Evolutionary conservation across 192 early-diverging fungal genomes (phyloP).

Genomic region (Rhizophlyctis rosea): DNA sequence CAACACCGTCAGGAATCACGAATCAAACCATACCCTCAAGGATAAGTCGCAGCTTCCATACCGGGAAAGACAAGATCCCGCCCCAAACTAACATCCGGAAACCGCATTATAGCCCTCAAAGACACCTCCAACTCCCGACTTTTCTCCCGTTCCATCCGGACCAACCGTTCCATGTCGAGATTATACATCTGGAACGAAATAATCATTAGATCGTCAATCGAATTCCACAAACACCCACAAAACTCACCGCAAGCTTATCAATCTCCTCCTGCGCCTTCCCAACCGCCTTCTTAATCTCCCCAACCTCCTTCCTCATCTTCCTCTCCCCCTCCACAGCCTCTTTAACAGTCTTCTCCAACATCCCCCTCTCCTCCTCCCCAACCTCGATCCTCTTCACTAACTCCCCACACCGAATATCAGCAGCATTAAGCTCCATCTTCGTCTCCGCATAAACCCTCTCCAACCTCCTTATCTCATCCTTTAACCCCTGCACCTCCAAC

Average conservation of each 20-base stretch:
- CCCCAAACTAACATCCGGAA: slow-evolving; percentile 42
- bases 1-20: neutral
- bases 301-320: slow-evolving; percentile 8
- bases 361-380: neutral
- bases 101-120: slow-evolving; percentile 30
- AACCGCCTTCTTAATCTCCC: slow-evolving; percentile 26
- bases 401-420: neutral
- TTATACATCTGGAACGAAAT: neutral
- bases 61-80: slow-evolving; percentile 20
- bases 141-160: slow-evolving; percentile 5
- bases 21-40: neutral
- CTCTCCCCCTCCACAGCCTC: neutral
- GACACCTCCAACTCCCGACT: neutral
- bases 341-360: neutral
- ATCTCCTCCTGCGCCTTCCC: slow-evolving; percentile 14
- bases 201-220: neutral
- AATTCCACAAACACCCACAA: neutral
- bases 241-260: slow-evolving; percentile 16
- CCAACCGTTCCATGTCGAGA: slow-evolving; percentile 24
- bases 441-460: neutral
- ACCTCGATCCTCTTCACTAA: neutral
- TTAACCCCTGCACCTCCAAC: neutral
- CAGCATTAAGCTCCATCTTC: neutral
- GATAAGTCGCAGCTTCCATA: neutral
- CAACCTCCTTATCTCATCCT: neutral